Percentiles rank a stretch among this genome's conserved stretches.
Conservation (phyloP, 164 flowering plant species). For the Aristolochia californica region DNA sequence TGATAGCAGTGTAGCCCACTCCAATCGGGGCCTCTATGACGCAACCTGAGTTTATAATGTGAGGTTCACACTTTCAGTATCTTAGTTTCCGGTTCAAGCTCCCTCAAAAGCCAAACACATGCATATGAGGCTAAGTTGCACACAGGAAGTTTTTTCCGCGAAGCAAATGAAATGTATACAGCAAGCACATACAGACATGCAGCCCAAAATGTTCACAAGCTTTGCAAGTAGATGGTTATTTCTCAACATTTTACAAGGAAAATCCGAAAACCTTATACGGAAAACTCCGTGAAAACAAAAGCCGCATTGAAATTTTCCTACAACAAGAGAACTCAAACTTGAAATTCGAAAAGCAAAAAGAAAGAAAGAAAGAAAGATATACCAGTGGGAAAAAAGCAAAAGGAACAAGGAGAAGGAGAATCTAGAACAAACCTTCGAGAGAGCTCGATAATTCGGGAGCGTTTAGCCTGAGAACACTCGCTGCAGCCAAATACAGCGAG, state of each 20-base stretch:
- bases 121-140: background rate
- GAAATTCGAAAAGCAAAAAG: background rate
- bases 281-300: too few species aligned
- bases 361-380: background rate
- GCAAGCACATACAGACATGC: too few species aligned
- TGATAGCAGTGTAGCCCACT: slow-evolving; percentile 74
- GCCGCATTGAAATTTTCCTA: too few species aligned
- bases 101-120: too few species aligned
- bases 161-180: too few species aligned
- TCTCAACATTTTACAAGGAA: too few species aligned
- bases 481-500: slow-evolving; percentile 76
- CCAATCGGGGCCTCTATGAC: slow-evolving; percentile 95
- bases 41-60: slow-evolving; percentile 34
- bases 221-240: too few species aligned
- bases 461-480: slow-evolving; percentile 71
- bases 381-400: too few species aligned
- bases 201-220: too few species aligned
- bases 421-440: slow-evolving; percentile 49
- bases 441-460: slow-evolving; percentile 83
- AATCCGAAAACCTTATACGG: too few species aligned
- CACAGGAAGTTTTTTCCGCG: background rate
- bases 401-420: too few species aligned
- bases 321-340: too few species aligned
- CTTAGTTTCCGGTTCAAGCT: background rate
- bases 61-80: background rate